Conservation (phyloP, 169 alveolate species). For the Besnoitia besnoiti region DNA sequence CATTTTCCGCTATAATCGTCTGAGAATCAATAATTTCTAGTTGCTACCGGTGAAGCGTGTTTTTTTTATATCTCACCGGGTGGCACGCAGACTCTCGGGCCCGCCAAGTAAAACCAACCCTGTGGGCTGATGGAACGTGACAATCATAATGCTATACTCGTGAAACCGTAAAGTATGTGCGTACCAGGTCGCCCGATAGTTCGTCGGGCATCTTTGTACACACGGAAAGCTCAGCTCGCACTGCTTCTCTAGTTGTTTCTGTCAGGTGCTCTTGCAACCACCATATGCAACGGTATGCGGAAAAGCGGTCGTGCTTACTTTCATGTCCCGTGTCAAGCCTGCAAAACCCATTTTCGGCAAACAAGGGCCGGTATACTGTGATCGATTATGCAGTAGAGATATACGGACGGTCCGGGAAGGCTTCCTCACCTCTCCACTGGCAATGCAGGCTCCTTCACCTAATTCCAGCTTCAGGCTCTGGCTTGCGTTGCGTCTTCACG, state of each 20-base stretch:
- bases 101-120: constrained; percentile 47
- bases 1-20: constrained; percentile 51
- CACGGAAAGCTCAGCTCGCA: constrained; percentile 60
- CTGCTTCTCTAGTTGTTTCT: constrained; percentile 51
- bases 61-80: too few species aligned
- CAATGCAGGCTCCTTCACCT: constrained; percentile 14
- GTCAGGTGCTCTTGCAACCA: background rate
- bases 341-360: constrained; percentile 54
- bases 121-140: constrained; percentile 36
- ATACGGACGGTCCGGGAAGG: background rate
- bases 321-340: constrained; percentile 32
- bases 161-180: background rate
- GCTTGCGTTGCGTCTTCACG: background rate
- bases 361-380: constrained; percentile 61
- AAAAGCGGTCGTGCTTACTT: background rate
- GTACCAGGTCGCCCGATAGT: constrained; percentile 42
- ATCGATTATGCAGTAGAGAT: too few species aligned
- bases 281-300: background rate
- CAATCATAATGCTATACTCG: too few species aligned
- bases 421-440: constrained; percentile 22
- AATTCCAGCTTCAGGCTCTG: background rate
- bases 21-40: too few species aligned
- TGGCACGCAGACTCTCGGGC: constrained; percentile 20
- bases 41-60: too few species aligned
- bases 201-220: constrained; percentile 1